Base-by-base conservation (phyloP, 1,284 basidiomycete genomes). In the Ustilago tritici region DNA sequence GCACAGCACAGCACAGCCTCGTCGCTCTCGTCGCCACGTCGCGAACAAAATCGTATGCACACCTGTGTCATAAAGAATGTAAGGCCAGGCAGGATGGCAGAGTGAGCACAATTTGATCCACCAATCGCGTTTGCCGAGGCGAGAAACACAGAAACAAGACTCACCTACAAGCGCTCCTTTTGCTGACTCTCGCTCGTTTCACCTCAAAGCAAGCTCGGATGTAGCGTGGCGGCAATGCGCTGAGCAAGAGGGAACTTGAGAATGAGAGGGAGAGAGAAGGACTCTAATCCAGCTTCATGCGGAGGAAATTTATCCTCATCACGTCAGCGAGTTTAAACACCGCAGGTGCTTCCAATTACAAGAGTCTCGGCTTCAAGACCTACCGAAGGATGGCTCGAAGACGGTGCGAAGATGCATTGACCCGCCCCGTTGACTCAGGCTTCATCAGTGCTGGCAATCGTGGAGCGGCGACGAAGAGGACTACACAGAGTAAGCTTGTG, bases 61-160 rank as follows among this genome's bases (percentile, higher is more conserved):
- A 11, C 32, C 10, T 40, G 54, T 40, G 7, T 36, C 34, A 54
- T 17, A 4, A 10, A 15, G 53, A 35, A 19, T 14, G 31, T 14
- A 15, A 38, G 35, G 31, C 56, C 40, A 56, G 35, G 14, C 12
- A 11, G 34, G 36, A 28, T 14, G 10, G 19, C 40, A 41, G 28
- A 19, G 5, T 41, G 35, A 35, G 28, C n/a, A 40, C 58, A 28
- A 19, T 31, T 63, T 64, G 61, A 69, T 69, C 61, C 66, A 56
- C 23, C 31, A 53, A 59, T 56, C 53, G 56, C 12, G 60, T 12
- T 59, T 57, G 50, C 52, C 66, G 52, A 63, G 56, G 61, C 56
- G 56, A 63, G 41, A 63, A 35, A 41, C 41, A 17, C 35, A 58
- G 36, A 63, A 59, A 56, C 46, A 60, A 64, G 53, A 14, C 23